Evolutionary conservation across 345 rosid species (phyloP), one percentile per base, ranked within the genome.

Genomic region (Lepidium africanum): DNA sequence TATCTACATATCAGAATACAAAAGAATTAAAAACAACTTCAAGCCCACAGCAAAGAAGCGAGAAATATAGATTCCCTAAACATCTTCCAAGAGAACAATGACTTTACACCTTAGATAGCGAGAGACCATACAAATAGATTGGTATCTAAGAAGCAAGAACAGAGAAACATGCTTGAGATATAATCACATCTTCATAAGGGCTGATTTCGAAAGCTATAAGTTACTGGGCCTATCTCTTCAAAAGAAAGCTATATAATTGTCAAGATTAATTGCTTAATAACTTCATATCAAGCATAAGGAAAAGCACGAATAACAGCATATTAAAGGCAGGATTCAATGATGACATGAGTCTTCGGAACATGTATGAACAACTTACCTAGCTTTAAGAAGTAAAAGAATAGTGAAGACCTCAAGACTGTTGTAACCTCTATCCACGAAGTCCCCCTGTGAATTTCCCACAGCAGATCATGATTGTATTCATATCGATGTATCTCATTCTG

Each of bases 391-490:
- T 81, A 91, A 81, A 74, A 91, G 94, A 82, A 91, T 89, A 27
- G 86, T 85, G 79, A 89, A 91, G 56, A 91, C 97, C 83, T 91
- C 97, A 80, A 91, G 94, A 75, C 94, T 91, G 76, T 89, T 91
- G 81, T 91, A 91, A 75, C 97, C 96, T 61, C 96, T 88, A 76
- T 91, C 97, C 36, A 89, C 96, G 49, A 91, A 91, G 79, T 87
- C 96, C 15, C 98, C 96, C 99, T 95, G 74, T 7, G 62, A 77
- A 77, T 7, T 15, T 4, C 30, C 35, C 61, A 75, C 15, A 51
- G 5, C 16, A 64, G 2, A 40, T 58, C 17, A 69, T 4, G 8
- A 60, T 17, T 45, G 19, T 23, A 56, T 23, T 5, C 61, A 50
- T 57, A 23, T 47, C 9, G 3, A 50, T 6, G 21, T 14, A 17